Evolutionary conservation across 2,329 filamentous ascomycete genomes (phyloP).

Genomic region (Malbranchea zuffiana): DNA sequence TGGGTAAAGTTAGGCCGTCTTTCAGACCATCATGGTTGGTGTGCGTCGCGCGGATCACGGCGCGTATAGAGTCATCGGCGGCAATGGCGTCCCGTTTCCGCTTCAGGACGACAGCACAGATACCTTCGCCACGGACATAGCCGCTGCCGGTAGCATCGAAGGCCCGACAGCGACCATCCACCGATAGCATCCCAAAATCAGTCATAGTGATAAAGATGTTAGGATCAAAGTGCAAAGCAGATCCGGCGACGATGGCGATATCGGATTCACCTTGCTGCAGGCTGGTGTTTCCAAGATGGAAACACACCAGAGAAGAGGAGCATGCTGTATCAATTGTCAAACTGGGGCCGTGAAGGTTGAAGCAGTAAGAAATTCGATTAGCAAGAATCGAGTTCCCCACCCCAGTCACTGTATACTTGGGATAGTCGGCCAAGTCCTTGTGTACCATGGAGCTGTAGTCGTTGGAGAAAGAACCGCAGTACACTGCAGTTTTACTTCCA

Average conservation of each 20-base stretch:
- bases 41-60: constrained; percentile 25
- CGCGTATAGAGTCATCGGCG: constrained; percentile 38
- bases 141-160: constrained; percentile 72
- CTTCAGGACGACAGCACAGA: constrained; percentile 66
- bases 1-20: constrained; percentile 31
- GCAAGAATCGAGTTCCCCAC: constrained; percentile 8
- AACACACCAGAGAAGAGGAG: constrained; percentile 11
- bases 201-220: constrained; percentile 13
- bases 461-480: constrained; percentile 21
- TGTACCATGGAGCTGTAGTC: constrained; percentile 23
- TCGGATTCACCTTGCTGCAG: constrained; percentile 17
- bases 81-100: constrained; percentile 64
- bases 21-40: constrained; percentile 23
- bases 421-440: constrained; percentile 9
- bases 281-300: constrained; percentile 17
- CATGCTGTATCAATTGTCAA: constrained; percentile 16
- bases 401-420: constrained; percentile 15
- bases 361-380: constrained; percentile 14
- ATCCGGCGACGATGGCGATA: constrained; percentile 7
- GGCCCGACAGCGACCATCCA: constrained; percentile 58
- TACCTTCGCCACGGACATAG: constrained; percentile 69
- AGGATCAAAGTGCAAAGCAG: constrained; percentile 14
- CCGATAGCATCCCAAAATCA: constrained; percentile 10
- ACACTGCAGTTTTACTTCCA: constrained; percentile 26
- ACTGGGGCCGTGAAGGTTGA: constrained; percentile 12